Evolutionary conservation across 2,329 filamentous ascomycete species (phyloP).

Genomic region (Colletotrichum endophyticum): DNA sequence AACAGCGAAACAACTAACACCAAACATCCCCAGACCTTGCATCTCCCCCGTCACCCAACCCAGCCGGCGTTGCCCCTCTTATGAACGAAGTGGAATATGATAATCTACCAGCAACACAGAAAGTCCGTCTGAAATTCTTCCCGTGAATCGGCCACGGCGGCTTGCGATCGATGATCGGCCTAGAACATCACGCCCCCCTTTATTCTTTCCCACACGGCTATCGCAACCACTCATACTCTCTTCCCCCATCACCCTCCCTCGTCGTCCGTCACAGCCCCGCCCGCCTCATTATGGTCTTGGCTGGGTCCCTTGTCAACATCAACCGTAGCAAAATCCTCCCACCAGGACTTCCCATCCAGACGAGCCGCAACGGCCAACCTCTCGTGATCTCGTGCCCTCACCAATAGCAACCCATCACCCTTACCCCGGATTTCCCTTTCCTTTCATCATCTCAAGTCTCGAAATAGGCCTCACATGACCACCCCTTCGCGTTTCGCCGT

Average conservation of each 20-base stretch:
- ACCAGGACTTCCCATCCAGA: background rate
- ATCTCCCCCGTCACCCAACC: background rate
- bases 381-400: background rate
- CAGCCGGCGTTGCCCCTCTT: background rate
- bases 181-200: background rate
- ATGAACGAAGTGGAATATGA: background rate
- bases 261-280: background rate
- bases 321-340: background rate
- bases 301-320: background rate
- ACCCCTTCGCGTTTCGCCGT: conserved; percentile 4
- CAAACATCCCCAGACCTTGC: background rate
- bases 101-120: background rate
- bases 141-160: conserved; percentile 1
- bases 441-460: background rate
- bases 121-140: background rate
- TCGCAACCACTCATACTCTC: background rate
- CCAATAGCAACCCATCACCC: background rate
- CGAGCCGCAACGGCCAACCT: background rate
- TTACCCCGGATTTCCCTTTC: background rate
- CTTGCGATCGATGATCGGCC: conserved; percentile 14
- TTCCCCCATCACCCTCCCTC: background rate
- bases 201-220: background rate
- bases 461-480: conserved; percentile 8
- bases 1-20: background rate
- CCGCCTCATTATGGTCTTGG: background rate